phyloP scores from a whole-genome alignment of 495 filamentous ascomycete genomes.

The Chaetomium cochliodes region DNA sequence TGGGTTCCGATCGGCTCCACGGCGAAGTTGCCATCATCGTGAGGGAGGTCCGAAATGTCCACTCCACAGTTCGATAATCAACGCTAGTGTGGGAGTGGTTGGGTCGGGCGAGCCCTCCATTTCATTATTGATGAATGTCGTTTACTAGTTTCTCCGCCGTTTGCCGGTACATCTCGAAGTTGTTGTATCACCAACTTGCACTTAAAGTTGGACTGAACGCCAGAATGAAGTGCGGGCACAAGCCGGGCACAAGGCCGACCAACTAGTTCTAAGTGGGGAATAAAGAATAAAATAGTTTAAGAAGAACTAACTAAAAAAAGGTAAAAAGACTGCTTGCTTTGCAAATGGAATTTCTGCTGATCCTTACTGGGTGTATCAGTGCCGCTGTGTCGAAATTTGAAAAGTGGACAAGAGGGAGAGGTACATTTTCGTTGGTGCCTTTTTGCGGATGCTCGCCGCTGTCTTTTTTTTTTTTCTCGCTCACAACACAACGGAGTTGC shows the following conservation, averaged over 20 bases:
- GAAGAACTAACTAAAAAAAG: too few species aligned
- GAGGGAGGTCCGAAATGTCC: background rate
- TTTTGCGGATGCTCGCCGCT: background rate
- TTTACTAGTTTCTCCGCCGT: too few species aligned
- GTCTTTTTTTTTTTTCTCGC: background rate
- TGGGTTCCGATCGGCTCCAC: constrained; percentile 5
- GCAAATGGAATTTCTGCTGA: background rate
- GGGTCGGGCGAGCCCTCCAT: too few species aligned
- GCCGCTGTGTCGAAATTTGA: background rate
- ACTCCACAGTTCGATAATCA: background rate
- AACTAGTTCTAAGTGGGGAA: too few species aligned
- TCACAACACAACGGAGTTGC: constrained; percentile 5
- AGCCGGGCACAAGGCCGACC: too few species aligned
- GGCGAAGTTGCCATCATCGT: background rate
- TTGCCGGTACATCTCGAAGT: too few species aligned
- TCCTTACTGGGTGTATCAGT: background rate
- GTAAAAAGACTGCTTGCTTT: background rate
- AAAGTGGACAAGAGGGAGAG: background rate
- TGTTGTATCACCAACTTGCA: too few species aligned
- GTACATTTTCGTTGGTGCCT: background rate
- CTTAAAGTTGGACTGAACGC: too few species aligned
- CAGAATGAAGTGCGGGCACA: too few species aligned
- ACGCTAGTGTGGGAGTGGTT: too few species aligned
- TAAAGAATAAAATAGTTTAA: too few species aligned
- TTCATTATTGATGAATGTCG: too few species aligned